Base-by-base conservation (phyloP, 768 basidiomycete species). In the Cyclocybe aegerita region DNA sequence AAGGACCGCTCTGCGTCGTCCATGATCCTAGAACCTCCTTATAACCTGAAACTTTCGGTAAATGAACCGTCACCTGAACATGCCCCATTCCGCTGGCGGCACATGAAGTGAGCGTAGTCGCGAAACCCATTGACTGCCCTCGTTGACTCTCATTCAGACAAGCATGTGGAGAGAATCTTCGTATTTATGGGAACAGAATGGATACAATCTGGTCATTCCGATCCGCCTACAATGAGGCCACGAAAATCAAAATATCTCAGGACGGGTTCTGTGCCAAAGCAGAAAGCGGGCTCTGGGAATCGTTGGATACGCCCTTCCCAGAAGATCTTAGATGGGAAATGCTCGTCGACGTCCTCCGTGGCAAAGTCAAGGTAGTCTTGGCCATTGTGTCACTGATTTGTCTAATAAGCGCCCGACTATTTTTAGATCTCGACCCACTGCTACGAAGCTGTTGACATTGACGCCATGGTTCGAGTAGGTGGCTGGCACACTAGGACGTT, bases 1-100 rank as follows among this genome's bases (percentile, higher is more conserved):
- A 64, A 74, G 35, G 88, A 91, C 54, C 81, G 85, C 16, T 87
- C 90, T 0, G 78, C 90, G 1, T 78, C 81, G 4, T 88, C 89
- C 6, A 92, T 93, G 88, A 64, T 93, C 9, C 72, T 97, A 34
- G 93, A 97, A 40, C 88, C 92, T 36, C 92, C 91, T 1, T 80
- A 81, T 61, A 73, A 71, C 10, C 71, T 94, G 55, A 68, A 80
- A 45, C 36, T 48, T 15, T 39, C 57, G 29, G 48, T 30, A 36
- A 72, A 72, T 47, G 82, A 63, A 43, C 82, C 62, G 7, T 59
- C 64, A 1, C 71, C 76, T 46, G 55, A 64, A 44, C 60, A 70
- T 11, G 52, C 68, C 11, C 73, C 82, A 32, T 69, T 77, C 16
- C 79, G 81, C 37, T 93, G 90, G 90, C 72, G 93, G 43, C 83